These are phyloP conservation scores for Mycena polygramma DNA, from an alignment of 768 basidiomycete species.

Conservation along the genomic window DNA sequence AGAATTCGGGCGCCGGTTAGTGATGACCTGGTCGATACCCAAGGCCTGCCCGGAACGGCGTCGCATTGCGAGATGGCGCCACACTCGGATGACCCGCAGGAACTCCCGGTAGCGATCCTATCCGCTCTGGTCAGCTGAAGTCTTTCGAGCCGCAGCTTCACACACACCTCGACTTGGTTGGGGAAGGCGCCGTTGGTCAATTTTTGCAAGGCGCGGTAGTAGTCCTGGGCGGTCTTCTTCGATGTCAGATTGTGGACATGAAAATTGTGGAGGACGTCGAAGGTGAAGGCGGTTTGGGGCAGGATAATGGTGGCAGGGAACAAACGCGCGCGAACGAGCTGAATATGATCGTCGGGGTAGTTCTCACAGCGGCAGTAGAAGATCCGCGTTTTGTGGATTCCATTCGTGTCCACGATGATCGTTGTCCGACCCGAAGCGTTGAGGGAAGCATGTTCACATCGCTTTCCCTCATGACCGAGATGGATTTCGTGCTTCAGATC, in stretches of 20 bases:
- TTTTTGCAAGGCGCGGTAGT: slow-evolving; percentile 35
- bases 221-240: slow-evolving; percentile 49
- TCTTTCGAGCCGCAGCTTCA: neutral
- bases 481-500: neutral
- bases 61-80: slow-evolving; percentile 36
- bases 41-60: slow-evolving; percentile 42
- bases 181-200: slow-evolving; percentile 43
- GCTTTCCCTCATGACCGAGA: neutral
- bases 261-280: slow-evolving; percentile 42
- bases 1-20: slow-evolving; percentile 26
- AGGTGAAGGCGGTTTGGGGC: slow-evolving; percentile 37
- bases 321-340: neutral
- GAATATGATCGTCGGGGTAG: neutral
- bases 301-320: slow-evolving; percentile 37
- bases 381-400: neutral
- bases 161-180: slow-evolving; percentile 19
- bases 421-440: neutral
- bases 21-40: slow-evolving; percentile 35
- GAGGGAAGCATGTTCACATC: neutral
- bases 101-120: slow-evolving; percentile 44
- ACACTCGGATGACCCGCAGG: slow-evolving; percentile 39
- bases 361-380: slow-evolving; percentile 3
- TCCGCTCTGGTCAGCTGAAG: neutral
- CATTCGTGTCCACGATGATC: slow-evolving; percentile 8
- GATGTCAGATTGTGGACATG: slow-evolving; percentile 47